Evolutionary conservation across 2,329 filamentous ascomycete species (phyloP), one percentile per base, ranked within the genome.

Genomic region (Aspergillus sp.): DNA sequence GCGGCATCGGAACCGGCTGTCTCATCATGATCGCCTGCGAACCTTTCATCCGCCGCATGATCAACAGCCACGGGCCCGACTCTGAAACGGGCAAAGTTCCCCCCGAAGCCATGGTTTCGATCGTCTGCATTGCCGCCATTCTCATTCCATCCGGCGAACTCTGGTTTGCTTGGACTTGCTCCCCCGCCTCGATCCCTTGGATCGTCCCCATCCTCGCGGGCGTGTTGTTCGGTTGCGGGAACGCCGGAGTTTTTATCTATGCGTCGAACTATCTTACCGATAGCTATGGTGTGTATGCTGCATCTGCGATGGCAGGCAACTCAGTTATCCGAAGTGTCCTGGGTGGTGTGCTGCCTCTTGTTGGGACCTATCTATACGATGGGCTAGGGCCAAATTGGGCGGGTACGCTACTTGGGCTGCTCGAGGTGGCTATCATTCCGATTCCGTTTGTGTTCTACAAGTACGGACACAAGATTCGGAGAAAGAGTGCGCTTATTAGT

Each of bases 101-200:
- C 0, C 93, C 93, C 0, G 93, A 97, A 77, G 89, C 92, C 1
- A 92, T 91, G 66, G 91, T 94, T 4, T 86, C 87, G 47, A 84
- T 95, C 60, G 90, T 97, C 71, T 91, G 89, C 68, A 86, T 96
- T 28, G 91, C 90, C 3, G 87, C 91, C 0, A 74, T 96, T 1
- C 80, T 92, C 1, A 87, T 91, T 0, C 90, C 92, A 0, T 75
- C 91, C 3, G 93, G 93, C 17, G 89, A 97, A 76, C 84, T 97
- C 25, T 90, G 89, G 75, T 97, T 97, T 72, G 87, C 91, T 0
- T 97, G 92, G 92, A 96, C 93, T 0, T 93, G 89, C 63, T 86
- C 92, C 0, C 93, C 93, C 0, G 79, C 78, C 0, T 85, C 86
- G 4, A 91, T 96, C 34, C 93, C 92, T 73, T 96, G 91, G 89